Conservation (phyloP, 176 grass and related monocot species). For the Triticum aestivum region DNA sequence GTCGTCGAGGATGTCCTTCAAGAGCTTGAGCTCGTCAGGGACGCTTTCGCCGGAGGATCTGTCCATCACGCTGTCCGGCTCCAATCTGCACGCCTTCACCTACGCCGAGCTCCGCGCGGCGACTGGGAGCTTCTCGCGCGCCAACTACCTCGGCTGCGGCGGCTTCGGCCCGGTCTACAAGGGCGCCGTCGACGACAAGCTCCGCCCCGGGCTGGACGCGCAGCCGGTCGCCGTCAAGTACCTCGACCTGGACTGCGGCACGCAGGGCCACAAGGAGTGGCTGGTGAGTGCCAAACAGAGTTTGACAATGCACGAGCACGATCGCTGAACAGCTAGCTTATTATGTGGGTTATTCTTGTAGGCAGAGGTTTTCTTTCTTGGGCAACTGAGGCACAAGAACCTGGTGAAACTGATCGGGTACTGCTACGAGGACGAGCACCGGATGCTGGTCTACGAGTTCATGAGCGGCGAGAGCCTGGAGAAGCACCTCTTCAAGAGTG, state of each 20-base stretch:
- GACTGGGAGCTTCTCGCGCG: slow-evolving; percentile 53
- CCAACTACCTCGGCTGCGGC: slow-evolving; percentile 83
- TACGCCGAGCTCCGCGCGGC: slow-evolving; percentile 58
- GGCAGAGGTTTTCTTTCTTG: slow-evolving; percentile 93
- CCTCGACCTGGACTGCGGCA: slow-evolving; percentile 71
- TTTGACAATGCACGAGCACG: too few relatives aligned
- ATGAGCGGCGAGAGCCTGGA: slow-evolving; percentile 76
- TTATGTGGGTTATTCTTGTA: slow-evolving; percentile 4
- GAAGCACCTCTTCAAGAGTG: slow-evolving; percentile 91
- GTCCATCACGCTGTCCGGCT: slow-evolving; percentile 58
- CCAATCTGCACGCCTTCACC: slow-evolving; percentile 79
- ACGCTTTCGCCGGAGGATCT: slow-evolving; percentile 72
- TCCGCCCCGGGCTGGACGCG: slow-evolving; percentile 51
- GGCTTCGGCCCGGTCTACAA: slow-evolving; percentile 82
- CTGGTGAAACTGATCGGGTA: slow-evolving; percentile 82
- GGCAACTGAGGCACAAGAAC: slow-evolving; percentile 76
- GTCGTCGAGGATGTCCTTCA: slow-evolving; percentile 59
- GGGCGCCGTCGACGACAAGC: slow-evolving; percentile 57
- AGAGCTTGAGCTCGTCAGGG: slow-evolving; percentile 67
- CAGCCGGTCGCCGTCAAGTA: slow-evolving; percentile 82
- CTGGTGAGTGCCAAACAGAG: slow-evolving; percentile 57
- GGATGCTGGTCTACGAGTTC: slow-evolving; percentile 91
- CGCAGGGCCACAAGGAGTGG: slow-evolving; percentile 89
- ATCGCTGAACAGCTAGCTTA: too few relatives aligned
- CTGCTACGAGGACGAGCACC: slow-evolving; percentile 71